A percentile compares a stretch with the other conserved stretches of the same genome.
These are phyloP conservation scores for Phytopythium delawarense DNA, from an alignment of 352 stramenopile species.

Conservation along the genomic window DNA sequence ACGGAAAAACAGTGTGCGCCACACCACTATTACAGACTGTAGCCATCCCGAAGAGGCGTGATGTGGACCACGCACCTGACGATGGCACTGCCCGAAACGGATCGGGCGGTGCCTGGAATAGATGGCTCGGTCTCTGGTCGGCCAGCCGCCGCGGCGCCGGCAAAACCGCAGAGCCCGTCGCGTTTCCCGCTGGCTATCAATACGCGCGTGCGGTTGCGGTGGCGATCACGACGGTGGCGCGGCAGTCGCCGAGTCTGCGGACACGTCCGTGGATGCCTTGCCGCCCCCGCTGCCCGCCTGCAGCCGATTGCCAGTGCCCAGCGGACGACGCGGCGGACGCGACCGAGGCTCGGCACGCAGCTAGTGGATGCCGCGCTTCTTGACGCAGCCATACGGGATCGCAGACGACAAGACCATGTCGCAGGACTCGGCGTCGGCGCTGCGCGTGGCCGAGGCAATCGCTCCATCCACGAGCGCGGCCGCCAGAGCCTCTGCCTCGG, in stretches of 20 bases:
- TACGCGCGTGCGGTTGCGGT: neutral
- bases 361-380: neutral
- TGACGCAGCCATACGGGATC: neutral
- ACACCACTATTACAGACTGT: too few relatives aligned
- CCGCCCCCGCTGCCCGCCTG: neutral
- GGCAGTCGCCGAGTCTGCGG: too few relatives aligned
- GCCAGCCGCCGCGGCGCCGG: neutral
- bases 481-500: neutral
- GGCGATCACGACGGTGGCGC: too few relatives aligned
- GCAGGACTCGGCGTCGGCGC: neutral
- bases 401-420: constrained; percentile 4
- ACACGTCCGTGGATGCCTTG: neutral
- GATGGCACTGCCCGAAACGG: too few relatives aligned
- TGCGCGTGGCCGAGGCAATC: neutral
- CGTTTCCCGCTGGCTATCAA: neutral
- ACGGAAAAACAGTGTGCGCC: too few relatives aligned
- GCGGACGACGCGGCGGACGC: neutral
- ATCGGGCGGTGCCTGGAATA: neutral
- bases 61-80: too few relatives aligned
- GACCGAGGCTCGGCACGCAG: neutral
- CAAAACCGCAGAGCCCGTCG: neutral
- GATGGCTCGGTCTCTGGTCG: neutral
- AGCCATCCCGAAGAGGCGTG: too few relatives aligned
- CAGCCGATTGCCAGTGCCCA: neutral
- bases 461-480: too few relatives aligned